Evolutionary conservation across 2,329 filamentous ascomycete species (phyloP), one percentile per base, ranked within the genome.

Genomic region (Scedosporium minutisporum): DNA sequence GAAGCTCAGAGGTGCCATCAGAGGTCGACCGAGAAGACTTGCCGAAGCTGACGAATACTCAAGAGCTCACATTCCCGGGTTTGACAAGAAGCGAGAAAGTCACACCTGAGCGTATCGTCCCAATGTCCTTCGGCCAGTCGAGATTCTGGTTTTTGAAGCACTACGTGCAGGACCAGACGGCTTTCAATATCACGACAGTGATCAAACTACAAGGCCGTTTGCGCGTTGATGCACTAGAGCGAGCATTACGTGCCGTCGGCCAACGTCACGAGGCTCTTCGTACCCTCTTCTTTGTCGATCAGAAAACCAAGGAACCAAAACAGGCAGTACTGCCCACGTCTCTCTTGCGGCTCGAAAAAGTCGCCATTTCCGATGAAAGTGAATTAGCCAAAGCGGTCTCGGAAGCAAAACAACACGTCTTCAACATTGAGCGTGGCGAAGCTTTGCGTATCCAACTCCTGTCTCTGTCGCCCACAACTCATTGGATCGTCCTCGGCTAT

Each of bases 401-500:
- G 18, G 64, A 71, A 0, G 65, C 68, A 3, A 65, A 66, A 60
- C 59, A 66, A 0, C 66, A 77, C 61, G 64, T 68, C 2, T 80
- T 72, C 38, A 72, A 79, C 60, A 63, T 82, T 9, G 70, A 69
- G 14, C 66, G 65, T 6, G 75, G 76, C 9, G 67, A 76, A 4
- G 60, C 67, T 2, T 61, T 78, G 5, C 67, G 70, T 5, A 65
- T 77, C 3, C 61, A 67, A 3, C 67, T 80, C 1, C 67, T 81
- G 3, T 68, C 74, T 0, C 67, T 71, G 10, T 71, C 70, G 0
- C 64, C 68, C 1, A 69, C 67, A 0, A 61, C 65, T 6, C 76
- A 81, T 64, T 76, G 71, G 65, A 64, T 83, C 1, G 57, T 84
- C 0, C 63, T 83, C 12, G 72, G 70, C 4, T 75, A 73, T 51